Evolutionary conservation across 768 basidiomycete species (phyloP), one percentile per base, ranked within the genome.

Genomic region (Podaxis pistillaris): DNA sequence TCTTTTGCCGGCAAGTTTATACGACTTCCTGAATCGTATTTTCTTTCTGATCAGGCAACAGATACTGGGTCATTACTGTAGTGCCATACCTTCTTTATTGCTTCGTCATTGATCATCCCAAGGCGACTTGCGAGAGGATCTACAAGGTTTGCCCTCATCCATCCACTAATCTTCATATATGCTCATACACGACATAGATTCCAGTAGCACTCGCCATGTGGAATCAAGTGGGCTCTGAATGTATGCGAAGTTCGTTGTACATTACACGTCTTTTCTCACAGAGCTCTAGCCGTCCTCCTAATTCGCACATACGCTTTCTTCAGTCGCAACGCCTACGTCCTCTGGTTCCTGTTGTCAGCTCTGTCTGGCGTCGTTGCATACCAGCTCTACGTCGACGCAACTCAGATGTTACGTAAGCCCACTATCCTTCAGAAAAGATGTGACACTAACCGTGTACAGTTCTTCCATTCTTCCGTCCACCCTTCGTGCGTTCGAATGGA

Each of bases 251-350:
- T 64, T 33, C 24, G 63, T 63, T 60, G 62, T 62, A 46, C 19
- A 11, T 38, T 47, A 62, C 36, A 69, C 51, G 36, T 64, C 40
- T 33, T 50, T 64, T 64, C 54, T 65, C 38, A 64, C 60, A 66
- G 66, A 68, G 65, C 68, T 67, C 61, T 66, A 90, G 88, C 86
- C 65, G 89, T 93, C 58, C 83, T 93, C 55, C 82, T 93, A 66
- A 93, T 93, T 63, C 86, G 91, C 64, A 93, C 91, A 47, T 93
- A 91, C 68, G 91, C 91, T 2, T 93, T 93, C 75, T 92, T 92
- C 80, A 91, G 90, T 68, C 84, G 89, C 65, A 93, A 91, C 68
- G 71, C 79, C 58, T 88, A 86, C 70, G 74, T 92, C 56, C 80
- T 92, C 46, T 77, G 79, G 66, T 82, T 83, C 63, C 83, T 93